Conservation (phyloP, 257 asterid species). For the Ballota nigra region DNA sequence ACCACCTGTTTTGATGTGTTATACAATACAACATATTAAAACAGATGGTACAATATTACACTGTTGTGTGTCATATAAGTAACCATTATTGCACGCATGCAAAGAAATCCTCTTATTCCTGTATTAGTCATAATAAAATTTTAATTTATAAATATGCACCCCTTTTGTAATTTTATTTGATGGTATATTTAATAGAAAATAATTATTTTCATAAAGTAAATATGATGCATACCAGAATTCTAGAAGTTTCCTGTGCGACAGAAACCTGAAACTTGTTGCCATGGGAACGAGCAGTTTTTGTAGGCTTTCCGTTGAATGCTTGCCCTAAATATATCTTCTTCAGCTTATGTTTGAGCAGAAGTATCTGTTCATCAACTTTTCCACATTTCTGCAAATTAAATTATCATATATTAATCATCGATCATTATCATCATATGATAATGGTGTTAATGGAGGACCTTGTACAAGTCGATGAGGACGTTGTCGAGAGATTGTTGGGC, state of each 20-base stretch:
- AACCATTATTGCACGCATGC: no score
- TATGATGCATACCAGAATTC: conserved; percentile 41
- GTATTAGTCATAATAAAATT: no score
- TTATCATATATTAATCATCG: no score
- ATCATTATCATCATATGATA: no score
- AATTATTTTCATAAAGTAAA: no score
- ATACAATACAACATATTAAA: no score
- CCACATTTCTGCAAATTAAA: conserved; percentile 78
- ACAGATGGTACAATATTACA: no score
- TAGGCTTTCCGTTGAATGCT: conserved; percentile 81
- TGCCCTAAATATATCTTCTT: conserved; percentile 66
- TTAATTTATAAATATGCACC: not conserved
- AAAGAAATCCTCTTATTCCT: no score
- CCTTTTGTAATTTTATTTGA: not conserved
- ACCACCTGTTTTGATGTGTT: no score
- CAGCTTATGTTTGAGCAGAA: conserved; percentile 72
- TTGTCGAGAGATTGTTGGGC: conserved; percentile 80
- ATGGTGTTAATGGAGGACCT: conserved; percentile 42
- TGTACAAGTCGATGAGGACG: conserved; percentile 75
- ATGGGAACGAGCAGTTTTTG: conserved; percentile 87
- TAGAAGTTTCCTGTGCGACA: conserved; percentile 66
- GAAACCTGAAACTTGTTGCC: conserved; percentile 94
- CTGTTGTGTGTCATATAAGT: no score
- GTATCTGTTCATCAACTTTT: conserved; percentile 72
- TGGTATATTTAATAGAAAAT: no score